phyloP scores from a whole-genome alignment of 768 basidiomycete species.

The Collybiopsis confluens region DNA sequence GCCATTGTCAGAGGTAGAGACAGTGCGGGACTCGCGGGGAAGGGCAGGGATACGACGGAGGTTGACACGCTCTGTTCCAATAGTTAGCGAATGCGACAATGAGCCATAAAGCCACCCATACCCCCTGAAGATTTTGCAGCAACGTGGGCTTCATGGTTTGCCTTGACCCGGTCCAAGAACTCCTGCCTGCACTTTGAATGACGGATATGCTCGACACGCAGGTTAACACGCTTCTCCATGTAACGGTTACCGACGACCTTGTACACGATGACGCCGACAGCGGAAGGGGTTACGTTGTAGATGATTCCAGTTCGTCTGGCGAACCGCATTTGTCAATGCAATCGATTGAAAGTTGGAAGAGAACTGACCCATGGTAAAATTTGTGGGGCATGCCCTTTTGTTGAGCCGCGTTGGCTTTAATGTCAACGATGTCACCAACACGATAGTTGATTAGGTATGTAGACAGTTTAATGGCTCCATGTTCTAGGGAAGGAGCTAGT shows the following conservation, averaged over 20 bases:
- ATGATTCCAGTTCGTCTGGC: slow-evolving; percentile 92
- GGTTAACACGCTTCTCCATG: slow-evolving; percentile 98
- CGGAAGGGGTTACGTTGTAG: slow-evolving; percentile 94
- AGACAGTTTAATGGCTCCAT: slow-evolving; percentile 86
- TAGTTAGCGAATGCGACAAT: background rate
- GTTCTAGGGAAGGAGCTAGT: slow-evolving; percentile 45
- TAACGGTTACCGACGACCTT: slow-evolving; percentile 99
- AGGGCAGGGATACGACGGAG: slow-evolving; percentile 83
- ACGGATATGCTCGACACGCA: slow-evolving; percentile 91
- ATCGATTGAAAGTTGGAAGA: background rate
- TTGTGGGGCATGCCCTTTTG: slow-evolving; percentile 99
- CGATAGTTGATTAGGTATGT: slow-evolving; percentile 92
- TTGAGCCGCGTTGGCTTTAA: slow-evolving; percentile 98
- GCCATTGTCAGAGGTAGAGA: slow-evolving; percentile 68
- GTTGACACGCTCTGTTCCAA: slow-evolving; percentile 62
- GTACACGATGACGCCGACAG: slow-evolving; percentile 96
- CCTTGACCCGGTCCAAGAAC: slow-evolving; percentile 94
- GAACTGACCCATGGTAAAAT: slow-evolving; percentile 91
- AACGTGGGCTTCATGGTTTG: slow-evolving; percentile 77
- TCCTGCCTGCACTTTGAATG: slow-evolving; percentile 98
- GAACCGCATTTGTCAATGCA: slow-evolving; percentile 1
- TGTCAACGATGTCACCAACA: slow-evolving; percentile 98
- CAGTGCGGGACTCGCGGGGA: slow-evolving; percentile 75
- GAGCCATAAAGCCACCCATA: slow-evolving; percentile 33
- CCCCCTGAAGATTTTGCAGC: slow-evolving; percentile 90